These are phyloP conservation scores for Xylariales sp. DNA, from an alignment of 2,329 filamentous ascomycete species.

Conservation along the genomic window DNA sequence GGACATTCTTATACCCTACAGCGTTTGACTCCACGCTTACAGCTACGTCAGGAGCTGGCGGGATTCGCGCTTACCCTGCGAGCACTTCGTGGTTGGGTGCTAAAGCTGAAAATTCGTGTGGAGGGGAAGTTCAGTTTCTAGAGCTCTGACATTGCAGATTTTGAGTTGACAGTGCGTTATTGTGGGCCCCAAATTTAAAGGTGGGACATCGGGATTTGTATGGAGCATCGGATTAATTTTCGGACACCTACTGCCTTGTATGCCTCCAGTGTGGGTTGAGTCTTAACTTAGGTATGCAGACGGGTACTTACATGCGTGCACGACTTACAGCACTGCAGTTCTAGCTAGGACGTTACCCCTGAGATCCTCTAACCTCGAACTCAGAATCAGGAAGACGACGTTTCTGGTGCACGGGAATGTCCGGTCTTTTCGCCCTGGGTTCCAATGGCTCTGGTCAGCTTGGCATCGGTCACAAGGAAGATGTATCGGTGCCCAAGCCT, in stretches of 20 bases:
- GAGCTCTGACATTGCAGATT: too few species aligned
- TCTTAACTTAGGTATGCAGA: background rate
- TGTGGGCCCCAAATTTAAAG: too few species aligned
- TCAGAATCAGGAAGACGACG: background rate
- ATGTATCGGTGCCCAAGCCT: slow-evolving; percentile 61
- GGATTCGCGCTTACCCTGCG: slow-evolving; percentile 4
- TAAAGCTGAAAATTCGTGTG: too few species aligned
- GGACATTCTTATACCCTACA: too few species aligned
- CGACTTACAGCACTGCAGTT: background rate
- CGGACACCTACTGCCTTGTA: too few species aligned
- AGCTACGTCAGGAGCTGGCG: slow-evolving; percentile 1
- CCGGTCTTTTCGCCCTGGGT: slow-evolving; percentile 62
- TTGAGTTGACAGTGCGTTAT: background rate
- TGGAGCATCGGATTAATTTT: background rate
- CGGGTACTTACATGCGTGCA: background rate
- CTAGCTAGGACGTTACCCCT: too few species aligned
- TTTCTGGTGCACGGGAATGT: slow-evolving; percentile 36
- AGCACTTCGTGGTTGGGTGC: too few species aligned
- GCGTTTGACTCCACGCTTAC: too few species aligned
- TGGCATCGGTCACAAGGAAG: slow-evolving; percentile 65
- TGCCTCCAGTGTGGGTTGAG: too few species aligned
- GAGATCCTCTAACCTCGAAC: too few species aligned
- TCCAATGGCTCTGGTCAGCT: slow-evolving; percentile 74
- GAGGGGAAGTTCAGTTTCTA: too few species aligned
- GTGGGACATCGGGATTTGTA: background rate